These are phyloP conservation scores for Thymus mandschuricus DNA, from an alignment of 257 asterid species.

Conservation along the genomic window DNA sequence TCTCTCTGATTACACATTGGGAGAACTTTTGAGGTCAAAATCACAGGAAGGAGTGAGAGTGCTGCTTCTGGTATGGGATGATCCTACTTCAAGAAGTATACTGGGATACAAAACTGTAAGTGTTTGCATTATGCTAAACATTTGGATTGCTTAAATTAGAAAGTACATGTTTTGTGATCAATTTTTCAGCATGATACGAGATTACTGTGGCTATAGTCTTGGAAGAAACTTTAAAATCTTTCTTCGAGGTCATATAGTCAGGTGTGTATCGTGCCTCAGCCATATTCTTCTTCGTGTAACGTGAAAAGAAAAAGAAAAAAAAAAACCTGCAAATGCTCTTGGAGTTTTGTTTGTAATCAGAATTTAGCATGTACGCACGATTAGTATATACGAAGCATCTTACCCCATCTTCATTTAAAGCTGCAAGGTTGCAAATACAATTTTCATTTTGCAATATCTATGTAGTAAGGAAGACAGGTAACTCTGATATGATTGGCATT, in stretches of 20 bases:
- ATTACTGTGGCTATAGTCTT: conserved; percentile 5
- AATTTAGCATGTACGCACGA: conserved; percentile 16
- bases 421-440: neutral
- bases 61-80: conserved; percentile 95
- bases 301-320: neutral
- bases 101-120: conserved; percentile 92
- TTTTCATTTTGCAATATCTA: neutral
- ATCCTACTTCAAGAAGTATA: conserved; percentile 95
- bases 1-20: conserved; percentile 62
- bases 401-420: conserved; percentile 14
- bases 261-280: conserved; percentile 2
- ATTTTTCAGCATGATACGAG: neutral
- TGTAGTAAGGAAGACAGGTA: neutral
- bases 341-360: conserved; percentile 13
- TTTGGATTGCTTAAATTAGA: conserved; percentile 9
- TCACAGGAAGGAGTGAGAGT: conserved; percentile 99
- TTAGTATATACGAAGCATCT: conserved; percentile 1
- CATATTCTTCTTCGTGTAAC: neutral
- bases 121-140: conserved; percentile 24
- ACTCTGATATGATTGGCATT: conserved; percentile 7
- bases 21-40: conserved; percentile 87
- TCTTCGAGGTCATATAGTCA: conserved; percentile 12
- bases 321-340: neutral
- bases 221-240: conserved; percentile 15
- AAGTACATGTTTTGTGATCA: conserved; percentile 15